Conservation (phyloP, 805 yeast species). For the Yarrowia hollandica region DNA sequence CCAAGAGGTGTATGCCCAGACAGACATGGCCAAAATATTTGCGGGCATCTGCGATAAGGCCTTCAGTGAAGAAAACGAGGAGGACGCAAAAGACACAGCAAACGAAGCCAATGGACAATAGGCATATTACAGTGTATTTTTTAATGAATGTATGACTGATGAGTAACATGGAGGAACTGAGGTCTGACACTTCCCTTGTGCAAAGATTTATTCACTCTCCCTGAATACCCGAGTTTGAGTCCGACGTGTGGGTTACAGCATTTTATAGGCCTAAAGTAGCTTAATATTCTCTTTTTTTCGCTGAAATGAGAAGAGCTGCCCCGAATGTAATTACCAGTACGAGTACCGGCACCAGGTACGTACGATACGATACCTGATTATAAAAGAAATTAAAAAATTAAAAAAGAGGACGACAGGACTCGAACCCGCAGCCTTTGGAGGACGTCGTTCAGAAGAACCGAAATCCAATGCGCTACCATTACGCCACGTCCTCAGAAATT, state of each 20-base stretch:
- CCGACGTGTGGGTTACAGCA: no score
- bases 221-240: no score
- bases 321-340: no score
- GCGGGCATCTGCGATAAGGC: conserved; percentile 48
- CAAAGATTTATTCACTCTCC: no score
- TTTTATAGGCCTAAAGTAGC: no score
- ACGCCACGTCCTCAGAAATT: conserved; percentile 3
- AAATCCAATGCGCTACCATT: conserved; percentile 19
- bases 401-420: conserved; percentile 21
- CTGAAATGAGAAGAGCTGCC: no score
- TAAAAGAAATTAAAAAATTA: not conserved
- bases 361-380: no score
- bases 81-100: not conserved
- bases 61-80: conserved; percentile 33
- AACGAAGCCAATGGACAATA: not conserved
- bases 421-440: conserved; percentile 23
- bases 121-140: not conserved
- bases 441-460: conserved; percentile 21
- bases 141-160: conserved; percentile 1
- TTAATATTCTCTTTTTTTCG: no score
- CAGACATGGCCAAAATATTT: conserved; percentile 49
- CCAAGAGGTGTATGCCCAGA: conserved; percentile 37
- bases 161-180: no score
- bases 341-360: no score
- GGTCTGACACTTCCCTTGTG: no score